These are phyloP conservation scores for Leishmania mexicana DNA, from an alignment of 208 protist genomes.

Conservation along the genomic window DNA sequence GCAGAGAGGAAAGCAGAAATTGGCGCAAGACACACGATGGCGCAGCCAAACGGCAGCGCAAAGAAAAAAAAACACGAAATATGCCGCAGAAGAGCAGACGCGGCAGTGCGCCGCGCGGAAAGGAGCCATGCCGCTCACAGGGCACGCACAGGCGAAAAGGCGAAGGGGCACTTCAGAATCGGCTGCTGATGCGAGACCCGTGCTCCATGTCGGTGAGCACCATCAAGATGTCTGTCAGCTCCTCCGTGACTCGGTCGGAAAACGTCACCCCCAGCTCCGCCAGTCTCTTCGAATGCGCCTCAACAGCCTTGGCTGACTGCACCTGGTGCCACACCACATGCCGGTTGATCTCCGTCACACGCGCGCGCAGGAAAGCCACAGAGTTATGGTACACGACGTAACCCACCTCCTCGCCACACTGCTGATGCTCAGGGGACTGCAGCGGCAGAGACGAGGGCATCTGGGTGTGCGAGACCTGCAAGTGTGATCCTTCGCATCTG, in stretches of 20 bases:
- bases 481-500: neutral
- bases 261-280: slow-evolving; percentile 39
- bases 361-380: slow-evolving; percentile 30
- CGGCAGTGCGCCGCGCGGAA: no score
- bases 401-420: slow-evolving; percentile 2
- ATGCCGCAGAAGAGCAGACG: neutral
- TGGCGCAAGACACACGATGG: neutral
- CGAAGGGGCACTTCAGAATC: neutral
- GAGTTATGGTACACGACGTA: slow-evolving; percentile 33
- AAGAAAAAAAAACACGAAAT: neutral
- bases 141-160: neutral
- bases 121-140: neutral
- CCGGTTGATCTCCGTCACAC: slow-evolving; percentile 49
- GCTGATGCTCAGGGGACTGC: neutral
- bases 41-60: neutral
- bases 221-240: slow-evolving; percentile 62
- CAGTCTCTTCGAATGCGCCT: slow-evolving; percentile 38
- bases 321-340: slow-evolving; percentile 58
- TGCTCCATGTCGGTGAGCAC: slow-evolving; percentile 51
- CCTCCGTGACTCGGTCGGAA: slow-evolving; percentile 38
- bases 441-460: slow-evolving; percentile 6
- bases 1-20: slow-evolving; percentile 1
- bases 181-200: slow-evolving; percentile 12
- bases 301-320: slow-evolving; percentile 31
- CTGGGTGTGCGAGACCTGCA: slow-evolving; percentile 19